These are phyloP conservation scores for Heliamphora pulchella DNA, from an alignment of 179 eudicot species.

Conservation along the genomic window DNA sequence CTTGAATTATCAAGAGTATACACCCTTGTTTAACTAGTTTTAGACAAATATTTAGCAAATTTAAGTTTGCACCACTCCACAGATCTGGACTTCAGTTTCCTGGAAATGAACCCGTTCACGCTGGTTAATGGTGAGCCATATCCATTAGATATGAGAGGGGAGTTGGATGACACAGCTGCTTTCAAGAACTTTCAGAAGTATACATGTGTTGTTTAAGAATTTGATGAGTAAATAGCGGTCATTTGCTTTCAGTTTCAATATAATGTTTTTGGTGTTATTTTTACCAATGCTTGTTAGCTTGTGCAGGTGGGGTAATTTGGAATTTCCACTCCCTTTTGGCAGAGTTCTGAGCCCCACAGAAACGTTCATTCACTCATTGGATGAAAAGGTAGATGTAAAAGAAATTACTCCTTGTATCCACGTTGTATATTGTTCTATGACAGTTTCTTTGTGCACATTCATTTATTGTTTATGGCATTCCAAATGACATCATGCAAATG, in stretches of 20 bases:
- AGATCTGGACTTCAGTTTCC: constrained; percentile 69
- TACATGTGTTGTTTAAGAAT: background rate
- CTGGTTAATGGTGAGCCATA: constrained; percentile 66
- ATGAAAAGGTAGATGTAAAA: constrained; percentile 66
- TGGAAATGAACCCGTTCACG: constrained; percentile 72
- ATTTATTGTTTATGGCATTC: too few relatives aligned
- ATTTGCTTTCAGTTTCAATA: too few relatives aligned
- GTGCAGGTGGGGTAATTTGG: constrained; percentile 59
- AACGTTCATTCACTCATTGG: constrained; percentile 53
- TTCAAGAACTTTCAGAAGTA: constrained; percentile 73
- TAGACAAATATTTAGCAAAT: too few relatives aligned
- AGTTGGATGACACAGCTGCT: constrained; percentile 64
- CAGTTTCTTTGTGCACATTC: too few relatives aligned
- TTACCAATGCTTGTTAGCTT: too few relatives aligned
- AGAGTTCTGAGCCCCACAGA: constrained; percentile 63
- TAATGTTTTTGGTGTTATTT: background rate
- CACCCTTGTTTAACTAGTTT: too few relatives aligned
- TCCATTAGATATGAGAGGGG: constrained; percentile 77
- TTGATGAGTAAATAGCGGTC: too few relatives aligned
- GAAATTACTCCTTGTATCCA: too few relatives aligned
- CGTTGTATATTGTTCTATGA: too few relatives aligned
- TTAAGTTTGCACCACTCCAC: too few relatives aligned
- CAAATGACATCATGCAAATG: too few relatives aligned
- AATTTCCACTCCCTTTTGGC: constrained; percentile 65
- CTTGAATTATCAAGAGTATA: too few relatives aligned